Percentiles rank a stretch among this genome's conserved stretches.
These are phyloP conservation scores for Sugiyamaella paludigena DNA, from an alignment of 1,139 yeast species.

Conservation along the genomic window DNA sequence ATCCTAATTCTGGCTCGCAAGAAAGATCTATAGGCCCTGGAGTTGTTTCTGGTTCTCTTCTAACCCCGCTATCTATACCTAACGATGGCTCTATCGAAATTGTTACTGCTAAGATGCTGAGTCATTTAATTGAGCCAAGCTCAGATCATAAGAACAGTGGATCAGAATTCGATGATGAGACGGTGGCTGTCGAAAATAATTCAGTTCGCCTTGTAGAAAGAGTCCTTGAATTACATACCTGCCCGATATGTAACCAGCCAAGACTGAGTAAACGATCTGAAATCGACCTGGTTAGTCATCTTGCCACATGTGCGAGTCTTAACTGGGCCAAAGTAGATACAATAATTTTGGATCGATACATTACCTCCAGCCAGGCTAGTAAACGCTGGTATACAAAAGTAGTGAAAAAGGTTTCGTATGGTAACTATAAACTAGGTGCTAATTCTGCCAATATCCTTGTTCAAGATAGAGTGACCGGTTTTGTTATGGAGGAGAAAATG, in stretches of 20 bases:
- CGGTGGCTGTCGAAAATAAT: not conserved
- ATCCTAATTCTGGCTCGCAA: too few relatives aligned
- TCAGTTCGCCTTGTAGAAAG: conserved; percentile 33
- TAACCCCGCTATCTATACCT: too few relatives aligned
- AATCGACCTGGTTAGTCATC: conserved; percentile 74
- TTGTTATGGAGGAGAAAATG: conserved; percentile 88
- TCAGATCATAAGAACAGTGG: too few relatives aligned
- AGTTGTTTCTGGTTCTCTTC: too few relatives aligned
- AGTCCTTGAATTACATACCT: conserved; percentile 58
- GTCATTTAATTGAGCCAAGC: too few relatives aligned
- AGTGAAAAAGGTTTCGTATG: conserved; percentile 80
- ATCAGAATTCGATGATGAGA: not conserved
- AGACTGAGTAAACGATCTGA: conserved; percentile 56
- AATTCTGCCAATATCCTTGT: conserved; percentile 92
- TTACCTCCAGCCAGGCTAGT: conserved; percentile 78
- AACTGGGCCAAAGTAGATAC: conserved; percentile 72
- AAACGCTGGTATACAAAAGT: conserved; percentile 86
- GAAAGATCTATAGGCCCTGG: too few relatives aligned
- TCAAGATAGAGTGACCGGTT: conserved; percentile 86
- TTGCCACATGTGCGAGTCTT: conserved; percentile 80
- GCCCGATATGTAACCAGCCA: conserved; percentile 75
- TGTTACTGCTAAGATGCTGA: too few relatives aligned
- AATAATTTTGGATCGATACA: conserved; percentile 65
- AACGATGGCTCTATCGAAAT: too few relatives aligned
- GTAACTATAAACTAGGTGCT: conserved; percentile 81